Percentiles rank a stretch among this genome's conserved stretches.
Evolutionary conservation across 257 asterid genomes (phyloP).

Genomic region (Buddleja alternifolia): DNA sequence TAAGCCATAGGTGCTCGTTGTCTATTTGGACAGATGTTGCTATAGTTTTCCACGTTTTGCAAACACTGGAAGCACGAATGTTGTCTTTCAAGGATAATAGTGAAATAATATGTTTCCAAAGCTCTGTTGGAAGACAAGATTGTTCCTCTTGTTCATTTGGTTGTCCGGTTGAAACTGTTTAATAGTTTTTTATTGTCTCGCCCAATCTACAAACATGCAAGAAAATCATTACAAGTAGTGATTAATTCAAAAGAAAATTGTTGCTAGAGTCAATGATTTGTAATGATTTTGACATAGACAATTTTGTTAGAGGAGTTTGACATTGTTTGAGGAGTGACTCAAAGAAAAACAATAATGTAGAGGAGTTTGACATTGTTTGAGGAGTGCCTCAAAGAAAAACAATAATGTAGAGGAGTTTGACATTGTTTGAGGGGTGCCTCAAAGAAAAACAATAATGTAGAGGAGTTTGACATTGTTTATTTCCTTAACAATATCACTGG

Average conservation of each 20-base stretch:
- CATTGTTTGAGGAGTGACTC: too few species aligned
- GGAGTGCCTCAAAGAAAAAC: too few species aligned
- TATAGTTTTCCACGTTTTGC: conserved; percentile 68
- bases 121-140: conserved; percentile 61
- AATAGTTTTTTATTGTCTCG: conserved; percentile 34
- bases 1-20: conserved; percentile 76
- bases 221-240: background rate
- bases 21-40: conserved; percentile 63
- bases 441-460: too few species aligned
- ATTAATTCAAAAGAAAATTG: background rate
- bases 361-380: too few species aligned
- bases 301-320: too few species aligned
- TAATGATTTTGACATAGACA: too few species aligned
- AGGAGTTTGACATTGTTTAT: too few species aligned
- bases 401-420: too few species aligned
- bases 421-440: too few species aligned
- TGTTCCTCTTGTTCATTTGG: conserved; percentile 37
- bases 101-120: conserved; percentile 60
- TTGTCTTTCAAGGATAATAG: conserved; percentile 66
- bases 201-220: conserved; percentile 52
- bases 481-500: too few species aligned
- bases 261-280: too few species aligned
- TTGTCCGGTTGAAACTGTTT: conserved; percentile 26
- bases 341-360: too few species aligned
- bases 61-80: conserved; percentile 80